Evolutionary conservation across 345 rosid species (phyloP), one percentile per base, ranked within the genome.

Genomic region (Lepidium didymum): DNA sequence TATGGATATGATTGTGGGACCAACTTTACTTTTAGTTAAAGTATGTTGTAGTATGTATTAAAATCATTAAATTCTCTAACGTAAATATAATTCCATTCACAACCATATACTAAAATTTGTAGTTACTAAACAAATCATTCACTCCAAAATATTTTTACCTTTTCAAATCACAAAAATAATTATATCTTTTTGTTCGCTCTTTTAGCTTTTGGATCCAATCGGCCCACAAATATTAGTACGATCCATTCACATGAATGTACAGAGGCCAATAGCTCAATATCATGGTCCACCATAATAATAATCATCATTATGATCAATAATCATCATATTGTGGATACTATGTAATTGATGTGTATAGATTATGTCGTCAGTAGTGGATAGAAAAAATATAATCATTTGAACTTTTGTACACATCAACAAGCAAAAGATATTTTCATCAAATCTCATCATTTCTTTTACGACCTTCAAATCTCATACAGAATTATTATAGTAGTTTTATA

Each of bases 271-370:
- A 64, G 64, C 54, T 64, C 21, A 38, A 29, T 56, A 46, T 21
- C 65, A 56, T 73, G 77, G 66, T 56, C 76, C 76, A 64, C 70
- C 59, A 63, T 47, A 64, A 64, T 47, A 64, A 64, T 71, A 53
- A 72, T 59, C 58, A 46, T 65, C 57, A 40, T 49, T 8, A 70
- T 73, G 31, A 40, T 73, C 15, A 49, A 73, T 51, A 55, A 65
- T 66, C 70, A 66, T 51, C 37, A n/a, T 23, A 35, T 21, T 36
- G 34, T 15, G 40, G 38, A 62, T 41, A 7, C 19, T 53, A 25
- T 71, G 63, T 55, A 46, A 63, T 10, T 35, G 62, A 52, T 62
- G 46, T 52, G 41, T 58, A 35, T 60, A 31, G 25, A 16, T 61
- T 70, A 41, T 70, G 55, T 33, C 45, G 63, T 55, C 46, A 36